Conservation (phyloP, 805 yeast species). For the Torulaspora microellipsoides region DNA sequence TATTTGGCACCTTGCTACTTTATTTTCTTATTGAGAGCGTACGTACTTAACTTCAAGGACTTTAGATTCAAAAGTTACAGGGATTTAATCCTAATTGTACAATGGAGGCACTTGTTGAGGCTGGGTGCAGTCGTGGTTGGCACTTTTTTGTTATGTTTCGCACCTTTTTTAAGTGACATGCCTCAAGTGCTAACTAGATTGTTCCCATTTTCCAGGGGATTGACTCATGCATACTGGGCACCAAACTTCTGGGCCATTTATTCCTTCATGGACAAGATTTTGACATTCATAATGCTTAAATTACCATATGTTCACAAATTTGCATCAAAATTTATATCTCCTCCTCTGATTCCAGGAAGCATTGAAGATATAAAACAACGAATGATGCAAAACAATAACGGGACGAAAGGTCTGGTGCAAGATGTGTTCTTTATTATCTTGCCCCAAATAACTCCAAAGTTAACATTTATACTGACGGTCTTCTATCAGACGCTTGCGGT, state of each 20-base stretch:
- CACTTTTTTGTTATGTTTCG: slow-evolving; percentile 66
- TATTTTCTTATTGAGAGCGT: slow-evolving; percentile 67
- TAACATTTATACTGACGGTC: slow-evolving; percentile 75
- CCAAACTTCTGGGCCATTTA: slow-evolving; percentile 97
- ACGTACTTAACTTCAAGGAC: slow-evolving; percentile 48
- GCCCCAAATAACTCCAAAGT: slow-evolving; percentile 73
- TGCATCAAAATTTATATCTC: slow-evolving; percentile 34
- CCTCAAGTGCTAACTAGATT: slow-evolving; percentile 64
- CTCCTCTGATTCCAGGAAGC: slow-evolving; percentile 33
- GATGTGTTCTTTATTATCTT: slow-evolving; percentile 78
- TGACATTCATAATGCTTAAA: slow-evolving; percentile 40
- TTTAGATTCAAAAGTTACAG: slow-evolving; percentile 33
- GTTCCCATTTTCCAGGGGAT: slow-evolving; percentile 91
- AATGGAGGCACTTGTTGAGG: slow-evolving; percentile 56
- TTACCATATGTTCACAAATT: slow-evolving; percentile 44
- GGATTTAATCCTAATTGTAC: slow-evolving; percentile 36
- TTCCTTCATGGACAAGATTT: slow-evolving; percentile 70
- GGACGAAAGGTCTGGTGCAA: slow-evolving; percentile 87
- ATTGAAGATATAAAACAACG: slow-evolving; percentile 32
- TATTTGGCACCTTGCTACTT: slow-evolving; percentile 94
- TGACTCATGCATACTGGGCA: slow-evolving; percentile 99
- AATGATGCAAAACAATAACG: slow-evolving; percentile 36
- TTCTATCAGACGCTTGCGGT: slow-evolving; percentile 79
- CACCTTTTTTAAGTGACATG: slow-evolving; percentile 67
- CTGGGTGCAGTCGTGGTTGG: slow-evolving; percentile 58